Conservation (phyloP, 164 flowering plant species). For the Nelumbo lutea region DNA sequence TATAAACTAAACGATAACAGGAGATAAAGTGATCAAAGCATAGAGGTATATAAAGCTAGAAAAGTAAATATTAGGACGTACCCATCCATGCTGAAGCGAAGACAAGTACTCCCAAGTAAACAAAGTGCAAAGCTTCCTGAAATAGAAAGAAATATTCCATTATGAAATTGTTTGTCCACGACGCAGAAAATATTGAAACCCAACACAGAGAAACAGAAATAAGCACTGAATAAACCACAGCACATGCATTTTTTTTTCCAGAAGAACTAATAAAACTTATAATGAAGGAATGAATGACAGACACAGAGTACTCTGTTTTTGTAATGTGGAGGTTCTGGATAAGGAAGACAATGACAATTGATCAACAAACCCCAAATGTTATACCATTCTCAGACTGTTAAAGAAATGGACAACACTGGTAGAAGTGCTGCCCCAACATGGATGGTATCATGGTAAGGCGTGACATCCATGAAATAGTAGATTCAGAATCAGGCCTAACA, state of each 20-base stretch:
- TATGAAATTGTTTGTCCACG: not conserved
- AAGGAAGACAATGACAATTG: too few relatives aligned
- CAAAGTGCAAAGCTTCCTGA: constrained; percentile 60
- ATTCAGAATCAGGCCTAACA: too few relatives aligned
- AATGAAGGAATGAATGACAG: not conserved
- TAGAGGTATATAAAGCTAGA: too few relatives aligned
- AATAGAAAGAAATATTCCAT: constrained; percentile 3
- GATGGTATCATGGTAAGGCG: too few relatives aligned
- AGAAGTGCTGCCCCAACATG: too few relatives aligned
- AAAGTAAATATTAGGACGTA: constrained; percentile 13
- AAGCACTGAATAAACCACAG: not conserved
- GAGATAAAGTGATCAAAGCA: too few relatives aligned
- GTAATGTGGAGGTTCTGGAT: too few relatives aligned
- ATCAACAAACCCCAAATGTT: not conserved
- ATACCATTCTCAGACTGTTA: not conserved
- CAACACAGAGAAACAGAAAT: not conserved
- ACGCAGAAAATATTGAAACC: not conserved
- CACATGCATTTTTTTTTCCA: too few relatives aligned
- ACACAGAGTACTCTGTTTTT: not conserved
- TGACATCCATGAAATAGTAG: too few relatives aligned
- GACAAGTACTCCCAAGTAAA: constrained; percentile 55
- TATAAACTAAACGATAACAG: too few relatives aligned
- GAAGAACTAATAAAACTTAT: not conserved
- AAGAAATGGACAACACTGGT: not conserved
- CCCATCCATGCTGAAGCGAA: constrained; percentile 67